These are phyloP conservation scores for Ettlia oleoabundans DNA, from an alignment of 139 green algal species.

Conservation along the genomic window DNA sequence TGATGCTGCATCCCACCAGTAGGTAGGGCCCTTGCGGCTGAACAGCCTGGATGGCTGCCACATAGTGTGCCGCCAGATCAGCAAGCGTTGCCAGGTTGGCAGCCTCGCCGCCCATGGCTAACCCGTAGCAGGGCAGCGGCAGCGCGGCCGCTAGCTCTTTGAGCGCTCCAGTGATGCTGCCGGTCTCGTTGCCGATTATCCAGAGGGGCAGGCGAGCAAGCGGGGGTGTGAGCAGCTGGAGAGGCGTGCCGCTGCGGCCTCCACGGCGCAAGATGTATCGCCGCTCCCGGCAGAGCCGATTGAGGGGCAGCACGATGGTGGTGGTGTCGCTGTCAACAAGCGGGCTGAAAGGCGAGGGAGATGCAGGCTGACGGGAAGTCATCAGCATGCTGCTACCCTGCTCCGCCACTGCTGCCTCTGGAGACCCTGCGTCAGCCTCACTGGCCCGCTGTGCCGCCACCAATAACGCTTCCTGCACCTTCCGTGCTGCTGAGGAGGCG, in stretches of 20 bases:
- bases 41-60: conserved; percentile 37
- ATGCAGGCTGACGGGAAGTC: conserved; percentile 3
- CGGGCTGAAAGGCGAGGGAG: conserved; percentile 2
- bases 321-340: conserved; percentile 21
- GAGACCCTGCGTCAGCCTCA: conserved; percentile 20
- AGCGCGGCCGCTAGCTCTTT: conserved; percentile 42
- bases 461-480: conserved; percentile 23
- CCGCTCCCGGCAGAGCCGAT: conserved; percentile 48
- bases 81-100: conserved; percentile 20
- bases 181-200: conserved; percentile 72
- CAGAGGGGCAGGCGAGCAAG: conserved; percentile 68
- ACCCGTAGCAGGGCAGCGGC: conserved; percentile 43
- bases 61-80: conserved; percentile 45
- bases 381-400: conserved; percentile 19
- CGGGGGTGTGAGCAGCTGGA: neutral
- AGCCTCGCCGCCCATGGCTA: conserved; percentile 45
- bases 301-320: conserved; percentile 41
- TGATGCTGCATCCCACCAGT: conserved; percentile 54
- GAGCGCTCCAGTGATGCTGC: conserved; percentile 39
- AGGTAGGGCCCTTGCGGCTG: conserved; percentile 71
- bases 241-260: conserved; percentile 25
- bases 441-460: neutral
- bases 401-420: conserved; percentile 2
- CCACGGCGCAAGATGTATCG: conserved; percentile 43
- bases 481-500: neutral